Evolutionary conservation across 768 basidiomycete species (phyloP), one percentile per base, ranked within the genome.

Genomic region (Russula olivacea): DNA sequence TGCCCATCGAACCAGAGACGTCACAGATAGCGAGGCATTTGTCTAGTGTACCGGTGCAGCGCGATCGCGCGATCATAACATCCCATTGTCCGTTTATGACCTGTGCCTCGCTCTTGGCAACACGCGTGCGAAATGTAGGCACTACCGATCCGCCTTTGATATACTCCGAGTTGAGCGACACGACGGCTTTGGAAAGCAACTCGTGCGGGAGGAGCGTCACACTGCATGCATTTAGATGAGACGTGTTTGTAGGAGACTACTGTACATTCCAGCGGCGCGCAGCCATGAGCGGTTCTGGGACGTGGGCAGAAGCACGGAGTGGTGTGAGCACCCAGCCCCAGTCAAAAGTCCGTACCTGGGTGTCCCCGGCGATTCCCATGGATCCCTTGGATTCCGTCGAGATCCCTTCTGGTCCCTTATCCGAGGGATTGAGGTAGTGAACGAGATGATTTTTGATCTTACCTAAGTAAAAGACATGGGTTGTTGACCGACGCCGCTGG

Each of bases 1-100:
- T 25, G 2, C 84, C 86, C 89, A 89, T 90, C 10, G 85, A 87
- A 0, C 85, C 87, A 0, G 86, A 88, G 19, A 89, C 87, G 68
- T 90, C 89, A 71, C 86, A 89, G 30, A 89, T 68, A 0, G 88
- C 88, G 28, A 91, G 69, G 11, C 80, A 77, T 64, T 84, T 87
- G 1, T 85, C 81, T 43, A 91, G 68, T 19, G 72, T 70, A 1
- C 86, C 84, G 0, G 79, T 74, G 34, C 82, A 80, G n/a, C 77
- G 76, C 5, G 88, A 73, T 6, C 76, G 76, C 19, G 76, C 72
- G 40, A 89, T 73, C 49, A 89, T 75, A 0, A 83, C 75, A 59
- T 79, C 78, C 88, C 88, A 90, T 72, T 90, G 88, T 0, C 78
- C 81, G 64, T 89, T 81, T 7, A 82, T 69, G 28, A 87, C 81